Evolutionary conservation across 2,329 filamentous ascomycete genomes (phyloP), one percentile per base, ranked within the genome.

Genomic region (Kalmusia sp.): DNA sequence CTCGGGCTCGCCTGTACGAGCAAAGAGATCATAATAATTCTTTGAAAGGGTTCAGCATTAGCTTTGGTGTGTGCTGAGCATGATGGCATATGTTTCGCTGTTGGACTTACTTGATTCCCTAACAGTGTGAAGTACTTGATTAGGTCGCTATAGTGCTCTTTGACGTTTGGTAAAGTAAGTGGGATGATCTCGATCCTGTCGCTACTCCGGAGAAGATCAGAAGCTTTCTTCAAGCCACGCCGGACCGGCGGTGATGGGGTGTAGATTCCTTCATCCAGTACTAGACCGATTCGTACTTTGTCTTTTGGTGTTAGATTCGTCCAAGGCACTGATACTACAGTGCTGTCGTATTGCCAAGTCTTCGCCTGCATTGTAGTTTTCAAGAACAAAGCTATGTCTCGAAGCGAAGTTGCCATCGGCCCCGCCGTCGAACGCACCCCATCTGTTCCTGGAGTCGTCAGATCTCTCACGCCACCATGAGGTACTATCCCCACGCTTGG

Each of bases 401-500:
- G 71, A 2, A 78, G 45, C 0, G 72, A 74, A 19, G 73, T 71
- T 0, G 68, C 74, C 54, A 78, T 61, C 0, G 78, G 79, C 0
- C 79, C 79, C 5, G 67, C 71, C 2, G 55, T 33, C 9, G 51
- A 3, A 61, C 65, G 3, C 73, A 69, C 0, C 56, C 34, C 3
- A 78, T 68, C 14, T 28, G 48, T 44, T 30, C 57, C 28, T 52
- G 63, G 39, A 25, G 46, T 15, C 45, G 62, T 27, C 48, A 50
- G 15, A 53, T 57, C 43, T 57, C 64, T 25, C 52, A 62, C 28
- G 50, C 57, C 28, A 51, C 49, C 34, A 50, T 57, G 24, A 0
- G 81, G 80, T 1, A 83, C 72, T 31, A 43, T 34, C 17, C 43
- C 78, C 49, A 79, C 74, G 0, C 81, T 83, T 0, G 82, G 80